Conservation (phyloP, 805 yeast species). For the Candida pseudofarinosa region DNA sequence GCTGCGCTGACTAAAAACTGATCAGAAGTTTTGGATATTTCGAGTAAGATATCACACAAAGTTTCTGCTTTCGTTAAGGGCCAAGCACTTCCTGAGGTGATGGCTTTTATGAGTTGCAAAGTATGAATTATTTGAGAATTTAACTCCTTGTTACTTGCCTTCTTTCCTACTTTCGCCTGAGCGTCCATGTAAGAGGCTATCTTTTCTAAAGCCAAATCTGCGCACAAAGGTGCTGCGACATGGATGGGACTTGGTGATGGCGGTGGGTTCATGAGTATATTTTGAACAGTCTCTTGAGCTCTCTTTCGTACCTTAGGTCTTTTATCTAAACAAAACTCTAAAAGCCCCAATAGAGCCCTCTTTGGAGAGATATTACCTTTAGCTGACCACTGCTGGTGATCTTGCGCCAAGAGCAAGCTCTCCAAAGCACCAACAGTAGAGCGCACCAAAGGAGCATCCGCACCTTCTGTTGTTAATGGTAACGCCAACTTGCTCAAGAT, state of each 20-base stretch:
- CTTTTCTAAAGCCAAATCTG: conserved; percentile 60
- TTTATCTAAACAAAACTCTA: conserved; percentile 77
- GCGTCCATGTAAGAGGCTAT: conserved; percentile 44
- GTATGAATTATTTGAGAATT: conserved; percentile 65
- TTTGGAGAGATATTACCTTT: conserved; percentile 62
- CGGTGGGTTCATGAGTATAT: conserved; percentile 63
- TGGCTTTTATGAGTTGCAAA: conserved; percentile 68
- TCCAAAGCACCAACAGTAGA: conserved; percentile 87
- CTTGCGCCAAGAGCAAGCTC: conserved; percentile 74
- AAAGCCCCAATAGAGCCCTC: conserved; percentile 73
- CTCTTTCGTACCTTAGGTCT: conserved; percentile 95
- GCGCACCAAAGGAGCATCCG: conserved; percentile 77
- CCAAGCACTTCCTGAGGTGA: conserved; percentile 79
- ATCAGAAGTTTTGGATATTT: conserved; percentile 75
- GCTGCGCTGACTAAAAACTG: conserved; percentile 80
- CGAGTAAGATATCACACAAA: conserved; percentile 72
- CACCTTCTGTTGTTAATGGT: conserved; percentile 59
- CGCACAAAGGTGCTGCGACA: conserved; percentile 67
- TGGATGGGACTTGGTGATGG: conserved; percentile 75
- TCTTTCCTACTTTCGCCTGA: conserved; percentile 21
- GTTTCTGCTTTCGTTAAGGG: conserved; percentile 64
- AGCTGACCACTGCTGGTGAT: conserved; percentile 68
- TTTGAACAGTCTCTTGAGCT: conserved; percentile 83
- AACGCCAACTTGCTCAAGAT: conserved; percentile 80
- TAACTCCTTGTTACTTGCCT: conserved; percentile 43